These are phyloP conservation scores for Anisogramma anomala DNA, from an alignment of 2,329 filamentous ascomycete genomes.

Conservation along the genomic window DNA sequence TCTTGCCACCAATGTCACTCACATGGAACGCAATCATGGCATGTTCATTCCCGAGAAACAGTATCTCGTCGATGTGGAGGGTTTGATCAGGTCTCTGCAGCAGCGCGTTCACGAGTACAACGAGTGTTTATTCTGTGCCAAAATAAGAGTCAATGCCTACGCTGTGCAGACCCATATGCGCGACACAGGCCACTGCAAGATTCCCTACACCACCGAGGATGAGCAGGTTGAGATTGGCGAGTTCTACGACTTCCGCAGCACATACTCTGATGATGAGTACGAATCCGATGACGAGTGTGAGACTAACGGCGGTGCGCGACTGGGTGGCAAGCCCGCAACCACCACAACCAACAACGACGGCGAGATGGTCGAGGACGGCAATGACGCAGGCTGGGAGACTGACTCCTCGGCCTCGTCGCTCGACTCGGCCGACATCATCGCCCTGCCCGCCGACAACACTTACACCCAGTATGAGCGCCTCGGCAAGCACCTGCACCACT, in stretches of 20 bases:
- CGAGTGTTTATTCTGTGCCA: constrained; percentile 82
- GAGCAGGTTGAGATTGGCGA: constrained; percentile 92
- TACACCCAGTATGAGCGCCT: constrained; percentile 62
- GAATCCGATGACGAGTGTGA: constrained; percentile 41
- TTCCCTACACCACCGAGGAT: constrained; percentile 77
- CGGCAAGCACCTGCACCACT: constrained; percentile 63
- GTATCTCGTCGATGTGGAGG: constrained; percentile 73
- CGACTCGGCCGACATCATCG: constrained; percentile 71
- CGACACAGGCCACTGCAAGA: constrained; percentile 93
- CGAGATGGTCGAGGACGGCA: constrained; percentile 42
- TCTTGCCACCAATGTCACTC: constrained; percentile 62
- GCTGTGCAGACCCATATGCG: constrained; percentile 95
- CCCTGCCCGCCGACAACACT: constrained; percentile 63
- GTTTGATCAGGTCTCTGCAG: constrained; percentile 66
- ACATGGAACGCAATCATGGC: constrained; percentile 89
- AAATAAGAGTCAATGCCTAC: constrained; percentile 63
- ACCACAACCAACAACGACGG: constrained; percentile 37
- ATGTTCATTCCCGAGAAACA: constrained; percentile 90
- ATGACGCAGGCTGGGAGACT: constrained; percentile 85
- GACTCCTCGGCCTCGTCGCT: constrained; percentile 83
- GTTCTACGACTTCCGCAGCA: constrained; percentile 93
- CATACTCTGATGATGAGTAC: constrained; percentile 74
- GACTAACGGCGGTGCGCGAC: constrained; percentile 52
- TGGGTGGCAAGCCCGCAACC: constrained; percentile 48
- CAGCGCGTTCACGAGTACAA: constrained; percentile 68